Percentiles rank a stretch among this genome's conserved stretches.
phyloP scores from a whole-genome alignment of 768 basidiomycete species.

The Coprinopsis cinerea region DNA sequence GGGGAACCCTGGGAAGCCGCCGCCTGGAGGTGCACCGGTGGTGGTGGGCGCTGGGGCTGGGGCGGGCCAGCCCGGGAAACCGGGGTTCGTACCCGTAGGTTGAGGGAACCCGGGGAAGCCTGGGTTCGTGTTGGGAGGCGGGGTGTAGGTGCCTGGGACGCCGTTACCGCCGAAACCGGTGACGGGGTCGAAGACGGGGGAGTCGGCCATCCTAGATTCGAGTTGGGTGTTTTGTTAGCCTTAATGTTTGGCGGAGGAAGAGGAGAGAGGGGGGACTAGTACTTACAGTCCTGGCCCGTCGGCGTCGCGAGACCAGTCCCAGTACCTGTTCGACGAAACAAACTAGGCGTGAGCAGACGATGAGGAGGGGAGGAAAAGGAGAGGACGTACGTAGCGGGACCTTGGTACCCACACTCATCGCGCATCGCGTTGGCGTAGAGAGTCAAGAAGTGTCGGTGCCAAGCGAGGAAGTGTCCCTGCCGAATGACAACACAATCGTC shows the following conservation, averaged over 20 bases:
- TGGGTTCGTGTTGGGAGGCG: neutral
- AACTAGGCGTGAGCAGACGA: neutral
- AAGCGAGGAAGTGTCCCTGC: slow-evolving; percentile 23
- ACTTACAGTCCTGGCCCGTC: neutral
- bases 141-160: slow-evolving; percentile 6
- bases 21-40: no score
- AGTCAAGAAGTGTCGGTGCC: slow-evolving; percentile 20
- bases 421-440: slow-evolving; percentile 19
- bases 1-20: neutral
- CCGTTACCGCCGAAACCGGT: slow-evolving; percentile 9
- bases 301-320: slow-evolving; percentile 9
- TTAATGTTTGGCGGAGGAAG: neutral
- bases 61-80: neutral
- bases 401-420: slow-evolving; percentile 20
- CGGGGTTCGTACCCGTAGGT: neutral
- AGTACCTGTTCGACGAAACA: neutral
- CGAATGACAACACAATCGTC: neutral
- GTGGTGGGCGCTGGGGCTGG: no score
- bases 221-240: neutral
- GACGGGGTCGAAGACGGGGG: slow-evolving; percentile 7
- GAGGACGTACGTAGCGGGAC: slow-evolving; percentile 18
- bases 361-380: neutral
- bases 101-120: neutral
- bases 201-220: slow-evolving; percentile 1
- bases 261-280: neutral